Base-by-base conservation (phyloP, 2,329 filamentous ascomycete genomes). In the Diplodia corticola region DNA sequence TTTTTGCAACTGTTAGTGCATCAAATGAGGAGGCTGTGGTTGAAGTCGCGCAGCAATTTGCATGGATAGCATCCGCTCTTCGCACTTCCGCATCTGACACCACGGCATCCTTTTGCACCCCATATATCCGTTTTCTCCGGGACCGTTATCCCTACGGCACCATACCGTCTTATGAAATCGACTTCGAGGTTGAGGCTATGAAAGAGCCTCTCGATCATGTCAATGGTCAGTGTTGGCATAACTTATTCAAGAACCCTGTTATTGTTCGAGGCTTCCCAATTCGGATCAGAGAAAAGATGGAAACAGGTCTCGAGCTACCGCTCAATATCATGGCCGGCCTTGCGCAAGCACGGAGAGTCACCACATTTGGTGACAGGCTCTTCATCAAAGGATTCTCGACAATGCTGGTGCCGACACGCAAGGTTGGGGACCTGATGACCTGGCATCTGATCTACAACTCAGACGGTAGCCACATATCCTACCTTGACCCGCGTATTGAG, bases 351-450 rank as follows among this genome's bases (percentile, higher is more conserved):
- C 44, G 60, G 2, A 65, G 68, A 5, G 63, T 75, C 10, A 69
- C 67, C 30, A 57, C 10, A 0, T 79, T 79, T 61, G 46, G 68
- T n/a, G 71, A 67, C 0, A 71, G 70, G 6, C 26, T 71, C 1
- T 70, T 74, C 48, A 66, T 80, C 22, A 80, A 80, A 64, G 77
- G 77, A 0, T 78, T 76, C 54, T 75, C 74, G 4, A 71, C 74
- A 0, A 74, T 79, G 69, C 63, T 79, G 10, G 61, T 76, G 2
- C 70, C 74, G 7, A 72, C 70, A 1, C 64, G 68, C 37, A 63
- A 59, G 26, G 37, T 54, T 2, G 66, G 61, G 20, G 64, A 71
- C 15, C 26, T 72, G 3, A 17, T 76, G 6, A 10, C 73, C 24
- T 80, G 77, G 78, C 77, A 79, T 67, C 55, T 72, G 12, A 13